Evolutionary conservation across 257 asterid species (phyloP), one percentile per base, ranked within the genome.

Genomic region (Cruciata laevipes): DNA sequence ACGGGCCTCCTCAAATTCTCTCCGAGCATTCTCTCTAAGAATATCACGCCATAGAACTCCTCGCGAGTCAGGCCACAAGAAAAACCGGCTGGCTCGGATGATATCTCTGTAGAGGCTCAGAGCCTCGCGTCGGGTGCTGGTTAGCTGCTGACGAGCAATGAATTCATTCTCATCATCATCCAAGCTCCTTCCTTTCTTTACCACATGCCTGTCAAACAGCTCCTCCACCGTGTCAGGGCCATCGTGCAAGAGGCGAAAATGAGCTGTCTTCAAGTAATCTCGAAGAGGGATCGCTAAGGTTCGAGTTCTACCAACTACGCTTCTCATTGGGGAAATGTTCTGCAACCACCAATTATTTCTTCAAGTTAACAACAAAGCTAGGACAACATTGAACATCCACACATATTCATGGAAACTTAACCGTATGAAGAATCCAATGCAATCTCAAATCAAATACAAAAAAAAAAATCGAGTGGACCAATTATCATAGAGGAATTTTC

Each of bases 191-290:
- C 77, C 86, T 51, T 70, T 67, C 75, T 90, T 88, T 6, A 74
- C 89, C 4, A 90, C 59, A 76, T 93, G 99, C 59, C 97, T 77
- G 7, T 90, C 99, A 52, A 93, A 71, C 65, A 93, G 87, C 77
- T 94, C 99, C 68, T 90, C 99, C 49, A 94, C 68, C 1, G 97
- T 90, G 67, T 88, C 99, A 12, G 97, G 97, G 0, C 99, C 99
- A 52, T 84, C 52, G 83, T 94, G 97, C 52, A 90, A 70, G 33
- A 74, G 80, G 69, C 80, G 62, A 38, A 3, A 70, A 65, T 21
- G 69, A 17, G 63, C 73, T 33, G 52, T 44, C 58, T 64, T 49
- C 47, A 27, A 66, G 69, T 65, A 59, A 66, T n/a, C 35, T 14
- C 75, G 61, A 67, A 65, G 70, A 66, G 23, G 82, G 63, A 49